Evolutionary conservation across 139 green algal genomes (phyloP), one percentile per base, ranked within the genome.

Genomic region (Chlorella sp.): DNA sequence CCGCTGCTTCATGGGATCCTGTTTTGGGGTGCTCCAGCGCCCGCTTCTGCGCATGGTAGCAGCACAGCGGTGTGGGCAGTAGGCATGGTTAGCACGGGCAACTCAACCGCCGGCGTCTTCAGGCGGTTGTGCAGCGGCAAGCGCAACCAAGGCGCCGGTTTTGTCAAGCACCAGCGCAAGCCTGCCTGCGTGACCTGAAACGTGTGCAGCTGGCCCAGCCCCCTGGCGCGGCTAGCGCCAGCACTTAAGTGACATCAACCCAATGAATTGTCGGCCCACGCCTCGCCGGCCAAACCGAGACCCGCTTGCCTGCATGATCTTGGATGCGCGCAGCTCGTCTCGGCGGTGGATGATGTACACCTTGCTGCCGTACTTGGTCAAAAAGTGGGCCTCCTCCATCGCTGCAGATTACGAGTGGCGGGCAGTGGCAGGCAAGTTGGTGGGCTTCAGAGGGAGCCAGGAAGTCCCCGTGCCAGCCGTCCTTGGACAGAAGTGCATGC

Each of bases 271-370:
- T 13, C 17, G 17, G 4, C 28, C 65, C 14, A 7, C 65, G 4
- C 20, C 14, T 20, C 65, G 28, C 32, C 28, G 32, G 44, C 26
- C 24, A 6, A 28, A 40, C 44, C 11, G 86, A 13, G 14, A 38
- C 69, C 69, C 0, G 14, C 77, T 5, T n/a, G 38, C 76, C 82
- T 92, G 89, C 91, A 94, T 94, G 86, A 96, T 93, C 76, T 96
- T 96, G 87, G 85, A 94, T 5, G 94, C 95, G 11, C 95, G 88
- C 51, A 98, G 89, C 87, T 95, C 94, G 83, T 96, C 90, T 69
- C 95, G 91, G 32, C 95, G 86, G 86, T 98, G 95, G 44, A 98
- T 91, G 88, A 98, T 94, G 92, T 96, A 97, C 51, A 98, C 94
- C 77, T 96, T 94, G 73, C 75, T 88, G 43, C 90, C 90, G 81